phyloP scores from a whole-genome alignment of 2,329 filamentous ascomycete species.

The Cercospora sp. region DNA sequence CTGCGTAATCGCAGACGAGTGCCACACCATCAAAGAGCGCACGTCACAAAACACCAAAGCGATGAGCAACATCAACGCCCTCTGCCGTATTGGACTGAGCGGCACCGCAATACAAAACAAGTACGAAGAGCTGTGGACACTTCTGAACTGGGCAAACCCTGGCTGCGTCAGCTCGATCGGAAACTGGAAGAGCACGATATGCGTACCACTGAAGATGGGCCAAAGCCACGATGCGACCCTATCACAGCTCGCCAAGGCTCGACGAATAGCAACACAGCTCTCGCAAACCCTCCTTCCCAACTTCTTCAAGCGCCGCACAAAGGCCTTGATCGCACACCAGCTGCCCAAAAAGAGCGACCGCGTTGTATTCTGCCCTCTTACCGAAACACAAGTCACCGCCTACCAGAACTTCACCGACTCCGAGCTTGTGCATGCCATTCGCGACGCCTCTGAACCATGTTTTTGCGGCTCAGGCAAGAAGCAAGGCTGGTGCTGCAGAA shows the following conservation, averaged over 20 bases:
- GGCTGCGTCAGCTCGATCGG: slow-evolving; percentile 65
- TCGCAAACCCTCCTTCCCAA: slow-evolving; percentile 83
- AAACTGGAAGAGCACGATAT: slow-evolving; percentile 78
- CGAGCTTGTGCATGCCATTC: slow-evolving; percentile 68
- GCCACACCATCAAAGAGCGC: slow-evolving; percentile 81
- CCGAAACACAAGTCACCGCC: slow-evolving; percentile 73
- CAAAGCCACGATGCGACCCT: slow-evolving; percentile 91
- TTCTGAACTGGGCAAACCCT: slow-evolving; percentile 95
- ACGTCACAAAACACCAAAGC: slow-evolving; percentile 75
- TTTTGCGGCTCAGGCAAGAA: slow-evolving; percentile 68
- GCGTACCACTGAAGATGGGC: slow-evolving; percentile 76
- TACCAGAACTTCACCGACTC: slow-evolving; percentile 81
- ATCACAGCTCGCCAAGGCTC: slow-evolving; percentile 75
- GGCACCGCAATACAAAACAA: slow-evolving; percentile 97
- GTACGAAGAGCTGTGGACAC: slow-evolving; percentile 94
- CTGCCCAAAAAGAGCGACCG: slow-evolving; percentile 91
- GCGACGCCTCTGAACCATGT: slow-evolving; percentile 66
- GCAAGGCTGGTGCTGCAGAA: slow-evolving; percentile 78
- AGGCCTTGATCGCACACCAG: slow-evolving; percentile 86
- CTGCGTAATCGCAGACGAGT: slow-evolving; percentile 91
- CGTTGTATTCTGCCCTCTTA: slow-evolving; percentile 92
- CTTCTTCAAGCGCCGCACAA: slow-evolving; percentile 91
- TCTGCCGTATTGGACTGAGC: slow-evolving; percentile 89
- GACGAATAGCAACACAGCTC: slow-evolving; percentile 79
- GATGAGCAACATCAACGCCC: slow-evolving; percentile 85